Conservation (phyloP, 2,329 filamentous ascomycete genomes). For the Epichloe coenophiala region DNA sequence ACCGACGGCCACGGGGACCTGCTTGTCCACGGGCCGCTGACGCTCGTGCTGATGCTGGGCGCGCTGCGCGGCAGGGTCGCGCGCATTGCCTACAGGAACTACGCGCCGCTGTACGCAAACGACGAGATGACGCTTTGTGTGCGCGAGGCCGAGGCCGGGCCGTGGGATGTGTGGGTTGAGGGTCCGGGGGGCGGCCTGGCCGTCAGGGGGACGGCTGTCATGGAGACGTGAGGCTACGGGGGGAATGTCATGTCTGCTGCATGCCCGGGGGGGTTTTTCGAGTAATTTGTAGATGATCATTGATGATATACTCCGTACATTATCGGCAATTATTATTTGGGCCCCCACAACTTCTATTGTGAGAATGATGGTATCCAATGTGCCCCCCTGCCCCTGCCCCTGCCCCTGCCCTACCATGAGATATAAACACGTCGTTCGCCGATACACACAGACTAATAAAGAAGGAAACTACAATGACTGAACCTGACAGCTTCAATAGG, state of each 20-base stretch:
- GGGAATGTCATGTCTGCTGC: too few species aligned
- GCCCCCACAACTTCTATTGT: too few species aligned
- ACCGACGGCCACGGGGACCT: slow-evolving; percentile 63
- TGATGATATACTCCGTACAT: too few species aligned
- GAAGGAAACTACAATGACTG: too few species aligned
- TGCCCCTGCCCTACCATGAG: too few species aligned
- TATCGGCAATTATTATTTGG: too few species aligned
- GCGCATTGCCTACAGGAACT: slow-evolving; percentile 63
- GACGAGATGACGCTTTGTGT: slow-evolving; percentile 61
- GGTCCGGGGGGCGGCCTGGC: slow-evolving; percentile 44
- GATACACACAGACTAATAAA: too few species aligned
- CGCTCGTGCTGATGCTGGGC: slow-evolving; percentile 62
- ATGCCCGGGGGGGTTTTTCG: too few species aligned
- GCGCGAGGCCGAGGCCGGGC: slow-evolving; percentile 19
- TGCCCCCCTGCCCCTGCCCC: too few species aligned
- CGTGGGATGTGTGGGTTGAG: slow-evolving; percentile 54
- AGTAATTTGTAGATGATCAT: too few species aligned
- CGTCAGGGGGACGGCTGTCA: slow-evolving; percentile 38
- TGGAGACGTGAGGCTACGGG: slow-evolving; percentile 3
- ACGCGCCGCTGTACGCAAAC: slow-evolving; percentile 65
- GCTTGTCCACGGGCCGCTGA: slow-evolving; percentile 79
- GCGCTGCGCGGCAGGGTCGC: slow-evolving; percentile 38
- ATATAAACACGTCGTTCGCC: too few species aligned
- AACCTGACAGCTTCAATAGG: neutral
- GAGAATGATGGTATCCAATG: too few species aligned